Evolutionary conservation across 179 eudicot species (phyloP).

Genomic region (Vitellaria paradoxa): DNA sequence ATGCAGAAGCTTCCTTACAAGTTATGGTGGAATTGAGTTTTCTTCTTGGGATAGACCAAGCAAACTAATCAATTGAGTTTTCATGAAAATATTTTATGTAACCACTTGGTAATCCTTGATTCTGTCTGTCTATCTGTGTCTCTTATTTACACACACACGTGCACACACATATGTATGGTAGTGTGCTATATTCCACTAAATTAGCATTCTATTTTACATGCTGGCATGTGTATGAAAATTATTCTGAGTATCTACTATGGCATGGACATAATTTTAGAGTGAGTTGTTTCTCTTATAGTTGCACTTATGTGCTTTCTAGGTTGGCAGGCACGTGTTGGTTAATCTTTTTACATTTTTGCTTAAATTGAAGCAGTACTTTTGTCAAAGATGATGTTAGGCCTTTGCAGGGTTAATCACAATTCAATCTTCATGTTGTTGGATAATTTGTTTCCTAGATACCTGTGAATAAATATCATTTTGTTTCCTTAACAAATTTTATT

Average conservation of each 20-base stretch:
- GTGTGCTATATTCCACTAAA: not conserved
- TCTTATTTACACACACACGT: no score
- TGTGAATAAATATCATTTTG: no score
- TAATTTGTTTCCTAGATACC: not conserved
- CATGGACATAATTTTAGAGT: not conserved
- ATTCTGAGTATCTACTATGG: not conserved
- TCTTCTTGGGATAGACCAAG: conserved; percentile 55
- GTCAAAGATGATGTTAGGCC: not conserved
- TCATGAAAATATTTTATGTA: no score
- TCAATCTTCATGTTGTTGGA: not conserved
- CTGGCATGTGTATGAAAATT: not conserved
- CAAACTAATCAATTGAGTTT: conserved; percentile 36
- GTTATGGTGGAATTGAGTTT: conserved; percentile 64
- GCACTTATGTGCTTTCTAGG: not conserved
- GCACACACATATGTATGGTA: not conserved
- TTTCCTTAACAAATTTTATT: no score
- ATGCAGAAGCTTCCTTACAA: conserved; percentile 75
- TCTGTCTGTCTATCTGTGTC: no score
- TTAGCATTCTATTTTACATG: not conserved
- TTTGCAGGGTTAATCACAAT: not conserved
- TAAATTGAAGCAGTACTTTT: no score
- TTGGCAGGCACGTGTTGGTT: no score
- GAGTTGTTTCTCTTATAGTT: not conserved
- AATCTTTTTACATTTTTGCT: no score
- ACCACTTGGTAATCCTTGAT: no score